Evolutionary conservation across 1,139 yeast genomes (phyloP).

Genomic region (Diutina sp.): DNA sequence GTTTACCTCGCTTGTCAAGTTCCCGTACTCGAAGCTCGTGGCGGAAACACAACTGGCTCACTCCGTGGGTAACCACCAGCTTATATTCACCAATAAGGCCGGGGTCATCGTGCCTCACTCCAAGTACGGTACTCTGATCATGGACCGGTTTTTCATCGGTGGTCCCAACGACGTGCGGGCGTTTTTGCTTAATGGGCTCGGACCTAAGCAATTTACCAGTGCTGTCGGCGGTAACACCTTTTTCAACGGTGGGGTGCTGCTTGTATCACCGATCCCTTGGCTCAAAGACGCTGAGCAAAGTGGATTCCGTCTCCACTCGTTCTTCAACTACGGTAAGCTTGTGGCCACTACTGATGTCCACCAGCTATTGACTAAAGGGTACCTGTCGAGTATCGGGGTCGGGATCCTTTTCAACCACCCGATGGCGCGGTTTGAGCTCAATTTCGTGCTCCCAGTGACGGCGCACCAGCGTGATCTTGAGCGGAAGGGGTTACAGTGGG

Average conservation of each 20-base stretch:
- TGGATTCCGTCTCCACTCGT: conserved; percentile 57
- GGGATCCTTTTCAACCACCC: conserved; percentile 82
- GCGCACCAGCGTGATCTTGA: conserved; percentile 52
- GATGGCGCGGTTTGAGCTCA: conserved; percentile 82
- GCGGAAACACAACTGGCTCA: conserved; percentile 34
- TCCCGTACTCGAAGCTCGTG: conserved; percentile 31
- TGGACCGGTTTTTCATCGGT: conserved; percentile 33
- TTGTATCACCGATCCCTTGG: conserved; percentile 52
- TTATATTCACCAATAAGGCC: conserved; percentile 31
- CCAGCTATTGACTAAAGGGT: neutral
- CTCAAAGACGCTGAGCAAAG: conserved; percentile 30
- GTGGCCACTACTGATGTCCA: conserved; percentile 34
- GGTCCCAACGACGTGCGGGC: conserved; percentile 81
- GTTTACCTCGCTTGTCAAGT: conserved; percentile 22
- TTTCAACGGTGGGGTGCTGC: conserved; percentile 56
- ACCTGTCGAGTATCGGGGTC: conserved; percentile 30
- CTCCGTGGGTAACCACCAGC: conserved; percentile 12
- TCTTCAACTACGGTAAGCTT: conserved; percentile 64
- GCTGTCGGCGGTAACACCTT: conserved; percentile 76
- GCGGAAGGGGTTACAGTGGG: conserved; percentile 86
- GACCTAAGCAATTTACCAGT: conserved; percentile 57
- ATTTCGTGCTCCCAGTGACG: conserved; percentile 67
- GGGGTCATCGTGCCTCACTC: conserved; percentile 31
- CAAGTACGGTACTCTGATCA: conserved; percentile 8
- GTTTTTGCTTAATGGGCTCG: conserved; percentile 66